phyloP scores from a whole-genome alignment of 192 early-diverging fungal genomes.

The Coemansia reversa region DNA sequence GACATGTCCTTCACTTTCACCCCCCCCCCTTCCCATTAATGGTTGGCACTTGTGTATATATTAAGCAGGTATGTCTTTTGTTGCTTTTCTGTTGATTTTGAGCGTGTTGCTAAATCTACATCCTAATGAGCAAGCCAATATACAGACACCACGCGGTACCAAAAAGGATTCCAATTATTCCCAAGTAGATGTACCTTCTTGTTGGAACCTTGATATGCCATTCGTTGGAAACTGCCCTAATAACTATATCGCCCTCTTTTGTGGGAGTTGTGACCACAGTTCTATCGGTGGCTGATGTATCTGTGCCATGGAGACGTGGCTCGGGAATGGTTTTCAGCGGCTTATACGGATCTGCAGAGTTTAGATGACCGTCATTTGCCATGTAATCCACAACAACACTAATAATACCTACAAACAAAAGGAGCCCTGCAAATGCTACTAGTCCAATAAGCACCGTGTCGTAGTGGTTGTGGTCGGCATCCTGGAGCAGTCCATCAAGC shows the following conservation, averaged over 20 bases:
- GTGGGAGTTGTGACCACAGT: background rate
- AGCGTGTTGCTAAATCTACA: slow-evolving; percentile 7
- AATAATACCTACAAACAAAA: slow-evolving; percentile 32
- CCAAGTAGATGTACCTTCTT: slow-evolving; percentile 42
- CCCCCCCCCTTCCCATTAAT: background rate
- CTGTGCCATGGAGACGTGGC: background rate
- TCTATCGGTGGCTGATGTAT: background rate
- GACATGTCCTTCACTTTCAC: background rate
- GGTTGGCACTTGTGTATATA: background rate
- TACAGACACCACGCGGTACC: slow-evolving; percentile 41
- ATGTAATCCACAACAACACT: slow-evolving; percentile 29
- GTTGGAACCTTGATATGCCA: slow-evolving; percentile 15
- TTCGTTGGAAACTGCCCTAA: background rate
- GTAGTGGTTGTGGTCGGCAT: slow-evolving; percentile 51
- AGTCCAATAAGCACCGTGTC: slow-evolving; percentile 52
- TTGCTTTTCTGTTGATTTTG: background rate
- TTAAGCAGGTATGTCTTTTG: background rate
- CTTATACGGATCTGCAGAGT: slow-evolving; percentile 41
- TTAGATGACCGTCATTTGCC: slow-evolving; percentile 30
- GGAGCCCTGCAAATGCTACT: slow-evolving; percentile 36
- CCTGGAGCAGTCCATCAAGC: slow-evolving; percentile 54
- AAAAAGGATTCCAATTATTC: slow-evolving; percentile 38
- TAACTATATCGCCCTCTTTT: background rate
- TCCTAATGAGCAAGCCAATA: slow-evolving; percentile 30
- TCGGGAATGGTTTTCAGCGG: background rate